Evolutionary conservation across 495 filamentous ascomycete species (phyloP), one percentile per base, ranked within the genome.

Genomic region (Collariella sp.): DNA sequence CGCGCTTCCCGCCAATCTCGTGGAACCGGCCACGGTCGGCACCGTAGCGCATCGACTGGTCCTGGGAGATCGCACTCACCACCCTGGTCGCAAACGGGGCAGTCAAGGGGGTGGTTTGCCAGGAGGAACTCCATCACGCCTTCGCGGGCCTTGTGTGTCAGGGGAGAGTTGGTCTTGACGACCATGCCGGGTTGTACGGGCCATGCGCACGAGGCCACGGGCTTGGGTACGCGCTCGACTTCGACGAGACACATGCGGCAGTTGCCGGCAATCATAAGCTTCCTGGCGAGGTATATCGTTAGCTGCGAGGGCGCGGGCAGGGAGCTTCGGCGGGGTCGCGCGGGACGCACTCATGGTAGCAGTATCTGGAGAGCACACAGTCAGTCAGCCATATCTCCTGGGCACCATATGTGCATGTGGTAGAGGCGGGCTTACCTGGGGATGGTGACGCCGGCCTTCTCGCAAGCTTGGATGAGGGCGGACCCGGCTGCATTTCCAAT

Each of bases 231-330:
- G 62, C 86, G 79, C 75, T 96, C 94, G 58, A 98, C 93, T 78
- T 98, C 93, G 59, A 98, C 93, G 63, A 98, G 73, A 73, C 93
- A 98, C 93, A 97, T 98, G 75, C 93, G 91, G 69, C 93, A 98
- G 72, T 98, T 98, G 69, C 93, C 93, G 59, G 93, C 93, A 75
- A 98, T 94, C 87, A 94, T 87, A 52, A 98, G 79, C 74, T 98
- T 98, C 70, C 86, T 89, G 56, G 31, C 52, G 67, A 62, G 62
- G 66, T 41, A 66, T 61, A 50, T 62, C 56, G 60, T 73, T 60
- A 71, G 71, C 56, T 51, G 54, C 38, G 47, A 15, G 22, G 23
- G 43, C 16, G 46, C 20, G 56, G 26, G 46, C 51, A 39, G 22
- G 7, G 31, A 35, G 39, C 38, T 10, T 58, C 58, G 55, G 56